These are phyloP conservation scores for Delonix regia DNA, from an alignment of 306 rosid genomes.

Conservation along the genomic window DNA sequence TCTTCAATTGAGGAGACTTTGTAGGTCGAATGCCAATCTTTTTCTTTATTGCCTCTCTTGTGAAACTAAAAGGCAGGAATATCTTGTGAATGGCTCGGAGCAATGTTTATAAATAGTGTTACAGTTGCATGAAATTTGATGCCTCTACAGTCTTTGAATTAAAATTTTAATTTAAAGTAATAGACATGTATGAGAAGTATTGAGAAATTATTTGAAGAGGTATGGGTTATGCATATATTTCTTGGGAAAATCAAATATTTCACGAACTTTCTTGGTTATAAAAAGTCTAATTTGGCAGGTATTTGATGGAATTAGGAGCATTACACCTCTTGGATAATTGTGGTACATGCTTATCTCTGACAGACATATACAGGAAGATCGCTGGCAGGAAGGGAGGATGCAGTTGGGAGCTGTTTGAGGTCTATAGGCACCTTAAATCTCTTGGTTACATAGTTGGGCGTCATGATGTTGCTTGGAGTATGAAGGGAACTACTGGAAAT, in stretches of 20 bases:
- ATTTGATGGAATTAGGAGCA: constrained; percentile 76
- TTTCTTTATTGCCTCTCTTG: not conserved
- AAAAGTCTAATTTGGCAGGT: constrained; percentile 52
- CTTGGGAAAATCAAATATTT: constrained; percentile 10
- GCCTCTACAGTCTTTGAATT: not conserved
- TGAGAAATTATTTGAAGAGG: not conserved
- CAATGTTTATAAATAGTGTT: not conserved
- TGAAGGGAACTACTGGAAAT: constrained; percentile 48
- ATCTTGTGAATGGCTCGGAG: not conserved
- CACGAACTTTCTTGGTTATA: constrained; percentile 20
- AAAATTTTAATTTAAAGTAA: not conserved
- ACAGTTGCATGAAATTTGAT: not conserved
- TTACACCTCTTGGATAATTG: constrained; percentile 50
- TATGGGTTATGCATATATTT: not conserved
- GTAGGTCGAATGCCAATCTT: constrained; percentile 55
- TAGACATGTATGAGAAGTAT: not conserved
- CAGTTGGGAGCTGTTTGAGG: constrained; percentile 83
- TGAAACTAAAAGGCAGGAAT: constrained; percentile 8
- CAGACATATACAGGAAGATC: constrained; percentile 61
- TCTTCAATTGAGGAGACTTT: constrained; percentile 75
- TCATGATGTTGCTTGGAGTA: constrained; percentile 69
- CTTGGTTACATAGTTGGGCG: constrained; percentile 75
- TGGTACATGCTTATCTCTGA: constrained; percentile 47
- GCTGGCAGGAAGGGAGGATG: constrained; percentile 47
- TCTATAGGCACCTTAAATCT: constrained; percentile 75